Evolutionary conservation across 208 protist species (phyloP), one percentile per base, ranked within the genome.

Genomic region (Porcisia hertigi): DNA sequence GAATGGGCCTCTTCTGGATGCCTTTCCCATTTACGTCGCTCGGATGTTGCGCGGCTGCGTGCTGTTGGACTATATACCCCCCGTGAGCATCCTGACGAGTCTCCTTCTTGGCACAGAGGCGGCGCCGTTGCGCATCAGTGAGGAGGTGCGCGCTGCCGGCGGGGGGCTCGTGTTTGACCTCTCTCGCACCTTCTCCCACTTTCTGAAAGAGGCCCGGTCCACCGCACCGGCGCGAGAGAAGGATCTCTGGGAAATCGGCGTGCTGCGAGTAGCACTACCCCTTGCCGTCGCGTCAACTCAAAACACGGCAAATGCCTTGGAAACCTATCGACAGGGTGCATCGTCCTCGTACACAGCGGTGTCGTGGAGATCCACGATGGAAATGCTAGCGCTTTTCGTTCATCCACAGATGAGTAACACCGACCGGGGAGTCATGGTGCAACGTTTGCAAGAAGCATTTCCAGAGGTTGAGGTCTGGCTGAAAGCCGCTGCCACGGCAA

Each of bases 111-210:
- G 82, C 43, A 34, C 67, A 30, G 18, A 1, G 20, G 54, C 53
- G 41, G 25, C 55, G 14, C 57, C 71, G 0, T 20, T 80, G 3
- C 18, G 36, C 7, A 23, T 76, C 45, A 90, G 36, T 30, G 9
- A 78, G 5, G 64, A 60, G 16, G 36, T 87, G 23, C 54, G 63
- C 59, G 25, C 20, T 2, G 79, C 77, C 8, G 88, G 87, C 18
- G 86, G 79, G 20, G 71, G 81, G 14, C 75, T 94, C 12, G 54
- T 95, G 9, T 95, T 95, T 58, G 93, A 95, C 54, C 65, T 94
- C 18, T 83, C 88, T 3, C 86, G 93, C 47, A 87, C 90, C 23
- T 71, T 96, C 9, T 69, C 82, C 3, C 84, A 94, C 74, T 89
- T 94, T 63, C 73, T 74, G 14, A 83, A 79, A 20, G 67, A 86